Conservation (phyloP, 2,329 filamentous ascomycete genomes). For the Dactylellina parvicollis region DNA sequence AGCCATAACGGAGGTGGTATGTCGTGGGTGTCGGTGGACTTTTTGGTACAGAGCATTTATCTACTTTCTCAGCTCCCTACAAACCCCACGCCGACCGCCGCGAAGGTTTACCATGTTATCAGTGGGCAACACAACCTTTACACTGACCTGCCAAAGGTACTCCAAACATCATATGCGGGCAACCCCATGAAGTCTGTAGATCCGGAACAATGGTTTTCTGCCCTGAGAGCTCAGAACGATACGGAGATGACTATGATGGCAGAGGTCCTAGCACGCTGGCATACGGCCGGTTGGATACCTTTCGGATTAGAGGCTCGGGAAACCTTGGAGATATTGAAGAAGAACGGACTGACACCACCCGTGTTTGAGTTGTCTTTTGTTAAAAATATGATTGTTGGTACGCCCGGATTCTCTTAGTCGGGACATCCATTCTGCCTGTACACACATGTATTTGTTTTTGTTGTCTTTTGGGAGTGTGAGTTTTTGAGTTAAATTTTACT, state of each 20-base stretch:
- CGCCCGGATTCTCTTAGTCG: constrained; percentile 19
- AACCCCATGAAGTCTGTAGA: constrained; percentile 15
- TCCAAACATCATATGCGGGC: constrained; percentile 11
- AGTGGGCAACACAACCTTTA: constrained; percentile 24
- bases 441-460: no score
- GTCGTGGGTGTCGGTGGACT: constrained; percentile 29
- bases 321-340: constrained; percentile 18
- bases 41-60: constrained; percentile 29
- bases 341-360: constrained; percentile 15
- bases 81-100: not conserved
- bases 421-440: no score
- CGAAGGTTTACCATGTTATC: constrained; percentile 24
- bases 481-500: no score
- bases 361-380: constrained; percentile 8
- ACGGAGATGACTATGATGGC: constrained; percentile 35
- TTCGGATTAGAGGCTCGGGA: constrained; percentile 18
- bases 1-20: constrained; percentile 30
- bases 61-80: constrained; percentile 16
- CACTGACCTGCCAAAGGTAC: constrained; percentile 12
- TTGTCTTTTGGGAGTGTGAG: no score
- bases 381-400: constrained; percentile 16
- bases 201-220: constrained; percentile 16
- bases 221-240: constrained; percentile 14
- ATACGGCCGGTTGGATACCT: constrained; percentile 22
- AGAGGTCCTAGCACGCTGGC: constrained; percentile 23